Conservation (phyloP, 148 eudicot genomes). For the Vaccinium macrocarpon region DNA sequence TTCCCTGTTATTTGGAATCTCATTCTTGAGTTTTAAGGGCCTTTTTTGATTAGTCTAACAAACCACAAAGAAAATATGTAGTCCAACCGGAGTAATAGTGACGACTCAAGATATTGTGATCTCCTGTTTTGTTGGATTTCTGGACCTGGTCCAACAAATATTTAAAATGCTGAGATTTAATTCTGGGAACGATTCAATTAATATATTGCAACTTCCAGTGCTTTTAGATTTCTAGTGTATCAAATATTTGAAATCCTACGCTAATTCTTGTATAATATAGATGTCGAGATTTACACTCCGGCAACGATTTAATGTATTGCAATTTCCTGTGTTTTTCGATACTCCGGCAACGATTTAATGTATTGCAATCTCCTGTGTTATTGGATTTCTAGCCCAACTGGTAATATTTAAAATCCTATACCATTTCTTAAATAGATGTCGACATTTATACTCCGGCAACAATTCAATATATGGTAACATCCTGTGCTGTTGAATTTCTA, state of each 20-base stretch:
- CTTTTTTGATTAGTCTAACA: not conserved
- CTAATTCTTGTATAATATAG: too few species aligned
- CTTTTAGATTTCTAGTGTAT: not conserved
- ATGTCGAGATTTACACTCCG: too few species aligned
- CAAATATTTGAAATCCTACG: too few species aligned
- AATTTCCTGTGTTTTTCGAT: not conserved
- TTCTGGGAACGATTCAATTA: not conserved
- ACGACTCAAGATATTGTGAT: not conserved
- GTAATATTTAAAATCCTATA: too few species aligned
- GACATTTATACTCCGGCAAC: too few species aligned
- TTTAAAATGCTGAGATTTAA: not conserved
- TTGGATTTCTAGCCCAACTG: not conserved
- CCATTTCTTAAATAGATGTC: too few species aligned
- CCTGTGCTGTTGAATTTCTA: too few species aligned
- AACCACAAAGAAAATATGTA: not conserved
- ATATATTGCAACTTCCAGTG: not conserved
- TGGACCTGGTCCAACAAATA: not conserved
- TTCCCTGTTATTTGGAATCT: not conserved
- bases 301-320: not conserved
- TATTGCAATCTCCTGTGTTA: not conserved
- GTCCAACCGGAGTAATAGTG: not conserved
- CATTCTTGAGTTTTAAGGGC: not conserved
- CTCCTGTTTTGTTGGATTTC: not conserved
- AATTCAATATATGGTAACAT: too few species aligned
- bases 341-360: not conserved